Evolutionary conservation across 139 green algal species (phyloP).

Genomic region (Chlamydomonas sp.): DNA sequence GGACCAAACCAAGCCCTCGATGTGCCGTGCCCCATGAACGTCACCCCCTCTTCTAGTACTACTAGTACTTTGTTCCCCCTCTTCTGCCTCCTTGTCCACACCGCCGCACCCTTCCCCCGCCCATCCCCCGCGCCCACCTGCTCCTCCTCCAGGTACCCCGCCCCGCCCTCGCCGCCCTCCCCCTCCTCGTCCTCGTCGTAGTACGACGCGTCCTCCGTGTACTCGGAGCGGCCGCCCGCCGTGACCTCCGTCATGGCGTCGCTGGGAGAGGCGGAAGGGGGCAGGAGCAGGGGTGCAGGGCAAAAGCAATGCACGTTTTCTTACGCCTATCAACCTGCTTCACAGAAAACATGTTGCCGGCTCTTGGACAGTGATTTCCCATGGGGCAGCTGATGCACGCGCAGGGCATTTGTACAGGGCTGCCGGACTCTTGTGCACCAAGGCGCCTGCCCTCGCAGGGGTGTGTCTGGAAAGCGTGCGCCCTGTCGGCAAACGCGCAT

Average conservation of each 20-base stretch:
- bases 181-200: neutral
- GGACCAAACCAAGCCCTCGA: too few relatives aligned
- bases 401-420: neutral
- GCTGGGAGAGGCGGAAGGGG: too few relatives aligned
- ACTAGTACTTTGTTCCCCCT: neutral
- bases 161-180: neutral
- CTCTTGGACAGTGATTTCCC: neutral
- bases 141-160: conserved; percentile 4
- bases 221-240: conserved; percentile 24
- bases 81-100: neutral
- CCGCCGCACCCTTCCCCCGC: neutral
- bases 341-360: too few relatives aligned
- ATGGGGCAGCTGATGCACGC: neutral
- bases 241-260: conserved; percentile 49
- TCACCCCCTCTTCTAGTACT: too few relatives aligned
- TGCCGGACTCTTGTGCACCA: neutral
- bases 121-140: neutral
- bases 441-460: too few relatives aligned
- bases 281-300: too few relatives aligned
- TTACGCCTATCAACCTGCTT: too few relatives aligned
- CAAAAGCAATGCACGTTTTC: too few relatives aligned
- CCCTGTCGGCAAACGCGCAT: neutral
- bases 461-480: too few relatives aligned
- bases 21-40: too few relatives aligned
- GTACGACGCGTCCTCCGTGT: neutral